These are phyloP conservation scores for Arthroderma sp. DNA, from an alignment of 2,329 filamentous ascomycete genomes.

Conservation along the genomic window DNA sequence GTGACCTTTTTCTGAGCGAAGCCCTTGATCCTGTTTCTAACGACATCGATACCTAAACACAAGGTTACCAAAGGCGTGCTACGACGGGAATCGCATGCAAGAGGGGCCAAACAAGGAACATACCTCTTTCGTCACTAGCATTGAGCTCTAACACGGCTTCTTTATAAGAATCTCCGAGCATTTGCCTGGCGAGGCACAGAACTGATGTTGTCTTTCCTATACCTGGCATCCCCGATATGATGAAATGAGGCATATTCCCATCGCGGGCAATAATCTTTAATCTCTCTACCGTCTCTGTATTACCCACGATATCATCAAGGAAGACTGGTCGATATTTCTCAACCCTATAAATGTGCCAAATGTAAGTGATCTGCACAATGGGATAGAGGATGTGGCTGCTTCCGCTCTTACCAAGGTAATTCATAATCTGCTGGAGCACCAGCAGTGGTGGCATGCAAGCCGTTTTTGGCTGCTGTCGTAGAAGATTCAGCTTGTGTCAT, in stretches of 20 bases:
- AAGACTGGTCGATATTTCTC: constrained; percentile 95
- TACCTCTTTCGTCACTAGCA: constrained; percentile 84
- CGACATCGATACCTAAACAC: constrained; percentile 72
- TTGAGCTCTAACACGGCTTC: constrained; percentile 95
- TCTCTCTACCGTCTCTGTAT: constrained; percentile 92
- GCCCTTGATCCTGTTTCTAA: constrained; percentile 92
- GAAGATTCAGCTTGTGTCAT: constrained; percentile 38
- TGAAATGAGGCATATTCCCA: constrained; percentile 98
- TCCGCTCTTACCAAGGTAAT: constrained; percentile 35
- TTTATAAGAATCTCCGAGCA: constrained; percentile 88
- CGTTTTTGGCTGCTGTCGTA: constrained; percentile 29
- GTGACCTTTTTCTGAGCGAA: constrained; percentile 99
- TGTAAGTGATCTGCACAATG: background rate
- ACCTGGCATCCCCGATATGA: constrained; percentile 98
- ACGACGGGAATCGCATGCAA: background rate
- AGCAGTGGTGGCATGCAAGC: constrained; percentile 25
- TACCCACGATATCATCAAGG: constrained; percentile 92
- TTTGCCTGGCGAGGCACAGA: constrained; percentile 77
- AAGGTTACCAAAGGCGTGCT: background rate
- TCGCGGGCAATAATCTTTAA: constrained; percentile 97
- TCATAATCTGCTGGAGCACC: constrained; percentile 34
- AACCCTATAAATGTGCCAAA: constrained; percentile 50
- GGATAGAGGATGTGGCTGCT: background rate
- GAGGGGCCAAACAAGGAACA: background rate
- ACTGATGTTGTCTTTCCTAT: constrained; percentile 98